phyloP scores from a whole-genome alignment of 2,329 filamentous ascomycete genomes.

The Penicillium sclerotiorum region DNA sequence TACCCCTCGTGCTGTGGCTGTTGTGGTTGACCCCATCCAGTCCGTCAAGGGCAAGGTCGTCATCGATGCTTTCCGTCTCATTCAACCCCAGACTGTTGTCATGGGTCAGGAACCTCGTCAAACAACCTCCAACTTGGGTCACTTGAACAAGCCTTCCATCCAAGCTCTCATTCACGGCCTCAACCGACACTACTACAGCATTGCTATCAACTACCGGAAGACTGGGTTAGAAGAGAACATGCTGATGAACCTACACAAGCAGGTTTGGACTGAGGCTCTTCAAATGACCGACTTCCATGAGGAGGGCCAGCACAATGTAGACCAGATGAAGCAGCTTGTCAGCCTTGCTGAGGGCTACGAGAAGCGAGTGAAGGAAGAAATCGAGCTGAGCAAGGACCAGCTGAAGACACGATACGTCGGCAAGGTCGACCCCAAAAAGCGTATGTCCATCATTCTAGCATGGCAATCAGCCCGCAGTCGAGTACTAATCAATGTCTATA shows the following conservation, averaged over 20 bases:
- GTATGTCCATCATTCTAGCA: slow-evolving; percentile 44
- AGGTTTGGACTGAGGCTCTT: slow-evolving; percentile 96
- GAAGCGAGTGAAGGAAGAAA: slow-evolving; percentile 98
- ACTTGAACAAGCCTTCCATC: slow-evolving; percentile 99
- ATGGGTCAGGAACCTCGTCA: slow-evolving; percentile 97
- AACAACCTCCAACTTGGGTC: slow-evolving; percentile 95
- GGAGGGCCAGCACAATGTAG: slow-evolving; percentile 83
- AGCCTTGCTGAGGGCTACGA: slow-evolving; percentile 92
- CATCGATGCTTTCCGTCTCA: slow-evolving; percentile 97
- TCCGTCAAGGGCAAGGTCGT: slow-evolving; percentile 99
- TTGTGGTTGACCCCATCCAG: slow-evolving; percentile 97
- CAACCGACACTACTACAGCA: slow-evolving; percentile 99
- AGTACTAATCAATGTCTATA: slow-evolving; percentile 35
- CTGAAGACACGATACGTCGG: slow-evolving; percentile 98
- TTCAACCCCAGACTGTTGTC: slow-evolving; percentile 97
- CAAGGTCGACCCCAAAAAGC: slow-evolving; percentile 99
- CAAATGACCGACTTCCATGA: slow-evolving; percentile 94
- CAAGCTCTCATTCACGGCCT: slow-evolving; percentile 97
- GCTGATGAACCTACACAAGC: slow-evolving; percentile 99
- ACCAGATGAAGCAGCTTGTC: slow-evolving; percentile 84
- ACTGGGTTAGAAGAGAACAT: slow-evolving; percentile 98
- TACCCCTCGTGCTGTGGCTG: slow-evolving; percentile 92
- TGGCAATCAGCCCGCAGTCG: background rate
- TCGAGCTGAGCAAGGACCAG: slow-evolving; percentile 93
- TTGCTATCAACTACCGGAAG: slow-evolving; percentile 97